Base-by-base conservation (phyloP, 306 rosid genomes). In the Cucurbita maxima region DNA sequence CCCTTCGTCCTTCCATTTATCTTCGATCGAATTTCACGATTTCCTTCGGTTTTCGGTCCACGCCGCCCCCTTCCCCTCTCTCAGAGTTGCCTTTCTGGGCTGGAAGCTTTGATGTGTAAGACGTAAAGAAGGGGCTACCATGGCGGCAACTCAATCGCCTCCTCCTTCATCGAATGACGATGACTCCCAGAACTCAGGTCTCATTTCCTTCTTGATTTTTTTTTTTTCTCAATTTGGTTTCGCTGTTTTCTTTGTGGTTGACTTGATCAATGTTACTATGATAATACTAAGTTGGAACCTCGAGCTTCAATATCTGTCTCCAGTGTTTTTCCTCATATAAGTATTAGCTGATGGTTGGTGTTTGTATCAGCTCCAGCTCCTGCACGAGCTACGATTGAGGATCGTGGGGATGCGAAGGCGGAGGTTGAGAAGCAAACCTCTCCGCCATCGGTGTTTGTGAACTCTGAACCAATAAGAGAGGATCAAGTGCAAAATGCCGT, bases 401-500 rank as follows among this genome's bases (percentile, higher is more conserved):
- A 80, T 81, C 88, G 76, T 77, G 86, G 83, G 80, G 81, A 78
- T 73, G 82, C 79, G 78, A 71, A 36, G 76, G 93, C 48, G 51
- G 92, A 90, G 72, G 81, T 87, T 63, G 81, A 79, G 5, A 86
- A 82, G 57, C 88, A 71, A 63, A 80, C 9, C 76, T 78, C 92
- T 50, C 16, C 85, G 18, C 67, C 92, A 22, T 90, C 97, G 1
- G 92, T 85, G 77, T 94, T 94, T 78, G 96, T 89, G 77, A 89
- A 86, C 78, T 82, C 92, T 0, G 87, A 91, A 80, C 95, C 99
- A 48, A 72, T 91, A 80, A 83, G 99, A 71, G 97, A 94, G 84
- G 99, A 94, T 11, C 99, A 94, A 82, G 83, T 94, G 58, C 92
- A 94, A 84, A 94, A 94, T 86, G 99, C 99, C 10, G 76, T 94